A percentile compares a stretch with the other conserved stretches of the same genome.
Conservation (phyloP, 805 yeast genomes). For the Candida vartiovaarae region DNA sequence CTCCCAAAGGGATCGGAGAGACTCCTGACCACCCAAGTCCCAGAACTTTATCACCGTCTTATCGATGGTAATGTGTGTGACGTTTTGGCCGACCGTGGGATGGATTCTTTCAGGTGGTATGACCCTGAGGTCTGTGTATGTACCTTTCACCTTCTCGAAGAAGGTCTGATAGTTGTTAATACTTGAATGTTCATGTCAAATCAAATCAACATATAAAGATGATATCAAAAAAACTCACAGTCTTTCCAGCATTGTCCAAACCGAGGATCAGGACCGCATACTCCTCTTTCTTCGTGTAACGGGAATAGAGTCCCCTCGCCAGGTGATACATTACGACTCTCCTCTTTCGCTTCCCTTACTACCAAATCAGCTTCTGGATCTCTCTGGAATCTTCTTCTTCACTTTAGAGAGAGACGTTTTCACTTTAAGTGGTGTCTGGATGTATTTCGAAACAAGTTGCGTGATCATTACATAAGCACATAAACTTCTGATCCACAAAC, state of each 20-base stretch:
- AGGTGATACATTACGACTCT: conserved; percentile 53
- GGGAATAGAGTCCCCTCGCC: conserved; percentile 51
- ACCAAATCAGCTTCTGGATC: too few relatives aligned
- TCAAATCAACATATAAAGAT: neutral
- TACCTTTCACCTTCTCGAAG: conserved; percentile 55
- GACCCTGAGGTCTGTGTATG: conserved; percentile 40
- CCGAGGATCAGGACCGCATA: conserved; percentile 80
- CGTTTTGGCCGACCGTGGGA: conserved; percentile 96
- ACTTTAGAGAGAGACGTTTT: too few relatives aligned
- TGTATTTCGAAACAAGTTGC: too few relatives aligned
- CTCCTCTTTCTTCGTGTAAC: conserved; percentile 55
- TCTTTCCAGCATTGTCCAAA: conserved; percentile 93
- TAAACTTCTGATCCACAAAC: neutral
- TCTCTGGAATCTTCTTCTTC: too few relatives aligned
- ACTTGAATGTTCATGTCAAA: neutral
- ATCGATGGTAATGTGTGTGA: conserved; percentile 34
- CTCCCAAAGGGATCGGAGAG: conserved; percentile 81
- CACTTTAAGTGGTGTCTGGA: too few relatives aligned
- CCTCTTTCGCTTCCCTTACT: too few relatives aligned
- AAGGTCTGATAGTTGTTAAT: conserved; percentile 34
- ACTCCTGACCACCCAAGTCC: conserved; percentile 95
- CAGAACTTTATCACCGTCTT: conserved; percentile 60
- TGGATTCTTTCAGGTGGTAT: conserved; percentile 55
- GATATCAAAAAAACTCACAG: conserved; percentile 26
- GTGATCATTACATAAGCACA: too few relatives aligned